Percentiles rank a stretch among this genome's conserved stretches.
Evolutionary conservation across 257 asterid genomes (phyloP).

Genomic region (Agastache rugosa): DNA sequence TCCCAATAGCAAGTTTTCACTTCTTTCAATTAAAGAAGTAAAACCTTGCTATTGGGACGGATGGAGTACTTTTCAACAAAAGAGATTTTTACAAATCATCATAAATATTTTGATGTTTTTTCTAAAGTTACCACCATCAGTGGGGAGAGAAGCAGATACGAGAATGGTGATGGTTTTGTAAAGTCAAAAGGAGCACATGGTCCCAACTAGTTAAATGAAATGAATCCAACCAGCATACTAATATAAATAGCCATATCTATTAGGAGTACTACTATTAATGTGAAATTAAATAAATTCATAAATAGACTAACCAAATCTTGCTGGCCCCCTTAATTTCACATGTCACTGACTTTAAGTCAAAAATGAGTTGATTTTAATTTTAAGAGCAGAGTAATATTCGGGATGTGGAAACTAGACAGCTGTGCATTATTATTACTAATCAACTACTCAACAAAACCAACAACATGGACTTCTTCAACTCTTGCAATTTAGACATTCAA

Average conservation of each 20-base stretch:
- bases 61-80: background rate
- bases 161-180: conserved; percentile 10
- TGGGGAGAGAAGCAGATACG: background rate
- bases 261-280: conserved; percentile 20
- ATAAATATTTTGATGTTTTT: background rate
- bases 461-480: background rate
- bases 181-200: conserved; percentile 54
- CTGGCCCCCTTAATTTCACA: conserved; percentile 42
- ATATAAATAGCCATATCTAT: background rate
- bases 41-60: too few species aligned
- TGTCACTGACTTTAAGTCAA: conserved; percentile 40
- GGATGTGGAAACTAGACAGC: background rate
- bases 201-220: conserved; percentile 10
- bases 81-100: too few species aligned
- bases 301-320: conserved; percentile 33
- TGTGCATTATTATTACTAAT: background rate
- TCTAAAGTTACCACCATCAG: background rate
- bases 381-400: background rate
- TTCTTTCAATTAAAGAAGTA: too few species aligned
- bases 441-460: background rate
- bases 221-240: background rate
- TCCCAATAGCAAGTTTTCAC: too few species aligned
- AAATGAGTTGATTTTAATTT: conserved; percentile 22
- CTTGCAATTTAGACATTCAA: background rate
- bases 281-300: conserved; percentile 16